Conservation (phyloP, 2,329 filamentous ascomycete genomes). For the Venturia nashicola region DNA sequence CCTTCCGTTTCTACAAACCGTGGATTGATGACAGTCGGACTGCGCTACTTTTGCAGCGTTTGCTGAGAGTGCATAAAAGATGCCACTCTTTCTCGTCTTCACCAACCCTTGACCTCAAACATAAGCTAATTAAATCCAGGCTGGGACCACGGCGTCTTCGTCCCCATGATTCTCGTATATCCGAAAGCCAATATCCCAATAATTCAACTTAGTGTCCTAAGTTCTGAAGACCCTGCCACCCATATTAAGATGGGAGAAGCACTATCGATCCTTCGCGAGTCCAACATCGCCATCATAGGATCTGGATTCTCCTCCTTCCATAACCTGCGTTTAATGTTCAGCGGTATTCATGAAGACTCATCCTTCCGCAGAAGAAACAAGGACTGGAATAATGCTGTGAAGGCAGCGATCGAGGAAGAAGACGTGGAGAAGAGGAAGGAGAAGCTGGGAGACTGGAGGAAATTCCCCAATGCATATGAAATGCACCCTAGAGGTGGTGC, state of each 20-base stretch:
- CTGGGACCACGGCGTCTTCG: constrained; percentile 51
- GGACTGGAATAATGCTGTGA: constrained; percentile 37
- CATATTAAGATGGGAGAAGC: constrained; percentile 44
- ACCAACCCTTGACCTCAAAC: neutral
- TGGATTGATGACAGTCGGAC: neutral
- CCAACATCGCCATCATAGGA: constrained; percentile 47
- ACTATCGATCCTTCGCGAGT: constrained; percentile 35
- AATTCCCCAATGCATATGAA: constrained; percentile 34
- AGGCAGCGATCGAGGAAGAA: constrained; percentile 26
- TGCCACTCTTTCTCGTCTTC: neutral
- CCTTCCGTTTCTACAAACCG: neutral
- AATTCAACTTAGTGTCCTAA: constrained; percentile 45
- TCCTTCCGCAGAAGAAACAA: constrained; percentile 20
- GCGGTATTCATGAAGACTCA: constrained; percentile 16
- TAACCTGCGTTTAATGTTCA: constrained; percentile 39
- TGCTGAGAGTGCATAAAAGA: no score
- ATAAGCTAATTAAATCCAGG: constrained; percentile 16
- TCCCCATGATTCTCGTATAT: constrained; percentile 43
- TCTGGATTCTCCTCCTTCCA: constrained; percentile 49
- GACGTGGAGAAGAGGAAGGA: constrained; percentile 24
- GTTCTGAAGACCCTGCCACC: constrained; percentile 35
- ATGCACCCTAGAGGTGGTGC: constrained; percentile 43
- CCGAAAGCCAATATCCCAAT: constrained; percentile 41
- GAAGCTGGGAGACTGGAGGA: constrained; percentile 36
- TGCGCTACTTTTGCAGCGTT: neutral